Conservation (phyloP, 176 grass and related monocot genomes). For the Rhipidocladum racemiflorum region DNA sequence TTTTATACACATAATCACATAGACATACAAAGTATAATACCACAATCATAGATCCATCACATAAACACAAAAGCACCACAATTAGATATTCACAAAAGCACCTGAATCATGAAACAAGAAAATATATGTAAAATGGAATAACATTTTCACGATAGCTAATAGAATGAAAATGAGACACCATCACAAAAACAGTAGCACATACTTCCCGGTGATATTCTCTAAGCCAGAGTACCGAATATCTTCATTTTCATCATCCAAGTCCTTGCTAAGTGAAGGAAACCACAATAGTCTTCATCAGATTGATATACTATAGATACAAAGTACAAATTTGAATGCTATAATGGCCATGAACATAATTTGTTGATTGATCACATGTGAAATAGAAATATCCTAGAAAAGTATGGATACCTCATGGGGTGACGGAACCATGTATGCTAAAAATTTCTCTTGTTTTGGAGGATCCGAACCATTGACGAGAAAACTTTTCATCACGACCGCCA, state of each 20-base stretch:
- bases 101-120: constrained; percentile 52
- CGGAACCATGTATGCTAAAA: constrained; percentile 96
- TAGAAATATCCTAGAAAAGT: constrained; percentile 19
- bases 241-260: constrained; percentile 77
- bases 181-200: constrained; percentile 28
- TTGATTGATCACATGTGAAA: neutral
- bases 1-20: no score
- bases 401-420: constrained; percentile 61
- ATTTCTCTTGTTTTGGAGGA: constrained; percentile 73
- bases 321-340: neutral
- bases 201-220: constrained; percentile 98
- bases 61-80: no score
- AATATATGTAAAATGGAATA: constrained; percentile 10
- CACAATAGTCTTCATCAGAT: constrained; percentile 29
- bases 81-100: no score
- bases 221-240: constrained; percentile 83
- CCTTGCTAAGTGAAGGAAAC: constrained; percentile 56
- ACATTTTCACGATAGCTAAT: neutral
- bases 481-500: constrained; percentile 93
- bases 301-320: neutral
- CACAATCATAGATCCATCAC: no score
- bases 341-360: neutral
- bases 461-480: constrained; percentile 80
- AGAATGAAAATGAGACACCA: constrained; percentile 15
- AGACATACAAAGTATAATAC: no score